Conservation (phyloP, 2,329 filamentous ascomycete species). For the Colletotrichum sidae region DNA sequence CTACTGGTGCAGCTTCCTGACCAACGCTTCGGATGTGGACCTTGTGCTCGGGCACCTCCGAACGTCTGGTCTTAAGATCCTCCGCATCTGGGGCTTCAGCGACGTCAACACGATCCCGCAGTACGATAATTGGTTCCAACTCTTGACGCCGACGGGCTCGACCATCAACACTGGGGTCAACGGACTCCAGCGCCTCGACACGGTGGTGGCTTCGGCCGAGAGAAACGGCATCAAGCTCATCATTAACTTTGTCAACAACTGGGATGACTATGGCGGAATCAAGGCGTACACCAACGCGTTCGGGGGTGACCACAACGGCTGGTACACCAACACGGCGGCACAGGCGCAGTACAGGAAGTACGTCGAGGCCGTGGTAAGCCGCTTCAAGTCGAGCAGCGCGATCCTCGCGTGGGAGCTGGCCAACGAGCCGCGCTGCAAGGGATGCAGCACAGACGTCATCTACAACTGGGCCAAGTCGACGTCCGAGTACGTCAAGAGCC, state of each 20-base stretch:
- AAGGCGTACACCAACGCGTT: constrained; percentile 69
- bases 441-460: constrained; percentile 68
- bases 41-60: constrained; percentile 60
- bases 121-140: constrained; percentile 57
- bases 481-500: constrained; percentile 71
- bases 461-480: constrained; percentile 70
- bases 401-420: constrained; percentile 67
- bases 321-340: constrained; percentile 66
- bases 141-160: constrained; percentile 58
- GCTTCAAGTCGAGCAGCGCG: constrained; percentile 59
- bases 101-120: constrained; percentile 58
- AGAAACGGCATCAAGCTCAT: constrained; percentile 71
- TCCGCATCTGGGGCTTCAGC: constrained; percentile 73
- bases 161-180: constrained; percentile 72
- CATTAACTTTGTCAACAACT: constrained; percentile 76
- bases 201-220: constrained; percentile 70
- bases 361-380: constrained; percentile 59
- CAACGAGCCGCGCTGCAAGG: constrained; percentile 70
- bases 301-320: constrained; percentile 63
- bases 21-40: constrained; percentile 67
- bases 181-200: constrained; percentile 71
- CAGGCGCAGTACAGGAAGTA: constrained; percentile 68
- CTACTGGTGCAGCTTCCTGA: constrained; percentile 68
- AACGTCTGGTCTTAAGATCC: constrained; percentile 64
- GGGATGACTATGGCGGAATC: constrained; percentile 74